These are phyloP conservation scores for Ceratobasidium sp. DNA, from an alignment of 1,284 basidiomycete genomes.

Conservation along the genomic window DNA sequence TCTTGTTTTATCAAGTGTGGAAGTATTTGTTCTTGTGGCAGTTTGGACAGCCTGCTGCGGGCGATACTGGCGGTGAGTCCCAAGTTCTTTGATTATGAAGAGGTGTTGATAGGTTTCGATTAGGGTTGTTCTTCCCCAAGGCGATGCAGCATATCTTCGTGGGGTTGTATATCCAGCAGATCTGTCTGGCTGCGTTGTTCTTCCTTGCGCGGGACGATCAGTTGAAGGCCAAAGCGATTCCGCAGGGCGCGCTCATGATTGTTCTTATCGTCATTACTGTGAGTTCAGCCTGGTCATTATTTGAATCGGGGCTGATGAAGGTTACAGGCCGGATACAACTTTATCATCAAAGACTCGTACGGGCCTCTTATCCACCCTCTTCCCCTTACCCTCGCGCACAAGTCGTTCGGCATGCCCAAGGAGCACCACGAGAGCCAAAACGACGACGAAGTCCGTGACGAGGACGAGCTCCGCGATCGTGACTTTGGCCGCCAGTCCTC, in stretches of 20 bases:
- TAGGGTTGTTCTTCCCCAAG: slow-evolving; percentile 94
- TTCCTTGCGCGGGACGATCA: slow-evolving; percentile 77
- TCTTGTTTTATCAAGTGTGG: slow-evolving; percentile 84
- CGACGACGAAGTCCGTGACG: slow-evolving; percentile 50
- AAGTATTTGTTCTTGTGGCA: slow-evolving; percentile 90
- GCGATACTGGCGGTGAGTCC: slow-evolving; percentile 76
- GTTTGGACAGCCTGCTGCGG: slow-evolving; percentile 75
- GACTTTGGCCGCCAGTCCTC: slow-evolving; percentile 33
- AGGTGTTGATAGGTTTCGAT: slow-evolving; percentile 58
- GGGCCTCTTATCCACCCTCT: slow-evolving; percentile 60
- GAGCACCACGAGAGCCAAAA: slow-evolving; percentile 50
- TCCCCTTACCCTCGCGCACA: slow-evolving; percentile 81
- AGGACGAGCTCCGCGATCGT: slow-evolving; percentile 40
- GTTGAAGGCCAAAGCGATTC: slow-evolving; percentile 65
- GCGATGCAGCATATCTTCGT: slow-evolving; percentile 94
- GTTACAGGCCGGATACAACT: slow-evolving; percentile 40
- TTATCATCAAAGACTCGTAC: slow-evolving; percentile 68
- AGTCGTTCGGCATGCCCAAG: slow-evolving; percentile 58
- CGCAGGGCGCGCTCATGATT: slow-evolving; percentile 84
- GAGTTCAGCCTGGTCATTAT: slow-evolving; percentile 53
- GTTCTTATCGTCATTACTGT: slow-evolving; percentile 84
- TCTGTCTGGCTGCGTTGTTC: slow-evolving; percentile 87
- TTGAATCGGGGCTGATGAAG: slow-evolving; percentile 48
- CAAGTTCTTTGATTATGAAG: slow-evolving; percentile 51
- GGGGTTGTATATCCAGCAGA: slow-evolving; percentile 87